These are phyloP conservation scores for Quercus aquifolioides DNA, from an alignment of 306 rosid genomes.

Conservation along the genomic window DNA sequence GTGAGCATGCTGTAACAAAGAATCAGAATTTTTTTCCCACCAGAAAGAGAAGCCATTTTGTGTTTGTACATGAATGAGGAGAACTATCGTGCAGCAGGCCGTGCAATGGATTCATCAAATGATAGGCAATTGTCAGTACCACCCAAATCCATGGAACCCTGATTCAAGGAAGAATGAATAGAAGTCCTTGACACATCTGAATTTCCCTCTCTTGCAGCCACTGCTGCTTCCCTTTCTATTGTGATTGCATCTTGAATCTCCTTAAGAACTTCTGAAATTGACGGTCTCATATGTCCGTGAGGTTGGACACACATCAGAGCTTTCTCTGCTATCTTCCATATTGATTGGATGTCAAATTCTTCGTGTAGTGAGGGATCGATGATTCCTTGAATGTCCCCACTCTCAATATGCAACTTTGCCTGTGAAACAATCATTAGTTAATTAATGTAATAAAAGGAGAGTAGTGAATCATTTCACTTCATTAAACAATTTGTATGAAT, in stretches of 20 bases:
- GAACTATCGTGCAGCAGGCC: slow-evolving; percentile 69
- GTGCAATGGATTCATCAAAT: slow-evolving; percentile 70
- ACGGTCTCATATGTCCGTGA: slow-evolving; percentile 83
- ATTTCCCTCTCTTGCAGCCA: slow-evolving; percentile 52
- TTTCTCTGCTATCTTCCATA: slow-evolving; percentile 99
- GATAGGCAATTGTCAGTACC: slow-evolving; percentile 62
- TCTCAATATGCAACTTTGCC: slow-evolving; percentile 89
- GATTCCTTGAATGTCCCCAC: slow-evolving; percentile 93
- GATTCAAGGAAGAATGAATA: slow-evolving; percentile 62
- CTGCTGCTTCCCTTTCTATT: slow-evolving; percentile 61
- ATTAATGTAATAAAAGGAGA: not conserved
- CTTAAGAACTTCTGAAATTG: slow-evolving; percentile 91
- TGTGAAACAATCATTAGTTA: slow-evolving; percentile 30
- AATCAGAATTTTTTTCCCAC: not conserved
- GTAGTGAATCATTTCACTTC: not conserved
- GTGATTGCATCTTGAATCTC: slow-evolving; percentile 92
- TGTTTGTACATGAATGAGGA: not conserved
- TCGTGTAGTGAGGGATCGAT: slow-evolving; percentile 64
- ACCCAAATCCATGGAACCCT: slow-evolving; percentile 64
- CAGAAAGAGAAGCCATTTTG: not conserved
- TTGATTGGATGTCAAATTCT: slow-evolving; percentile 83
- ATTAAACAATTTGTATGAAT: not conserved
- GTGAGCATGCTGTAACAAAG: not conserved
- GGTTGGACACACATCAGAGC: slow-evolving; percentile 96
- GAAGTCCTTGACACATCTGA: slow-evolving; percentile 74